A percentile compares a stretch with the other conserved stretches of the same genome.
phyloP scores from a whole-genome alignment of 371 early-diverging fungal species.

The Mucor velutinosus region DNA sequence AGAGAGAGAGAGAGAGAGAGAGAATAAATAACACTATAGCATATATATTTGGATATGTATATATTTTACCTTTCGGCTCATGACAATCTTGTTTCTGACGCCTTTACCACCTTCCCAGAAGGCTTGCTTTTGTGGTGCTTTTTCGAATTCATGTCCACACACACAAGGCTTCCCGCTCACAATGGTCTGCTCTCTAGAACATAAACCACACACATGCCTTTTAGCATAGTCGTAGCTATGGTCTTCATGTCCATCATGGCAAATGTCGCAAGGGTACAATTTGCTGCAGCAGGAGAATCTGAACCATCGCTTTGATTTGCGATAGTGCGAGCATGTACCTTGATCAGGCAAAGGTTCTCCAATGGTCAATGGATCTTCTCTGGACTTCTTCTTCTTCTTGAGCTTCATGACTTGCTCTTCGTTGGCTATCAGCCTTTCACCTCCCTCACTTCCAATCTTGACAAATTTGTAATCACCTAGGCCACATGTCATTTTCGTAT shows the following conservation, averaged over 20 bases:
- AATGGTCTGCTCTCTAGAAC: slow-evolving; percentile 85
- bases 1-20: neutral
- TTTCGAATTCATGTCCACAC: slow-evolving; percentile 76
- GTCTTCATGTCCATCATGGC: slow-evolving; percentile 85
- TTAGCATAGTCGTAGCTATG: slow-evolving; percentile 76
- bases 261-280: slow-evolving; percentile 91
- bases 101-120: slow-evolving; percentile 99
- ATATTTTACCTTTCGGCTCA: slow-evolving; percentile 89
- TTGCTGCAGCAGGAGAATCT: slow-evolving; percentile 87
- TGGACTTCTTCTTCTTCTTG: slow-evolving; percentile 52
- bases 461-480: slow-evolving; percentile 57
- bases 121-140: slow-evolving; percentile 40
- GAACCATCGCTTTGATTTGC: slow-evolving; percentile 94
- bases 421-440: slow-evolving; percentile 35
- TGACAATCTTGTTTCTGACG: slow-evolving; percentile 73
- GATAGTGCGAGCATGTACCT: slow-evolving; percentile 94
- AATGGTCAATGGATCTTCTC: slow-evolving; percentile 52
- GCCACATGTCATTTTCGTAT: slow-evolving; percentile 44
- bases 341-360: slow-evolving; percentile 79
- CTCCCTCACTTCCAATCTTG: slow-evolving; percentile 47
- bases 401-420: slow-evolving; percentile 32
- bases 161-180: slow-evolving; percentile 40
- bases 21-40: too few relatives aligned
- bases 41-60: too few relatives aligned
- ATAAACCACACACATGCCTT: slow-evolving; percentile 92